These are phyloP conservation scores for Neoarthrinium moseri DNA, from an alignment of 2,329 filamentous ascomycete species.

Conservation along the genomic window DNA sequence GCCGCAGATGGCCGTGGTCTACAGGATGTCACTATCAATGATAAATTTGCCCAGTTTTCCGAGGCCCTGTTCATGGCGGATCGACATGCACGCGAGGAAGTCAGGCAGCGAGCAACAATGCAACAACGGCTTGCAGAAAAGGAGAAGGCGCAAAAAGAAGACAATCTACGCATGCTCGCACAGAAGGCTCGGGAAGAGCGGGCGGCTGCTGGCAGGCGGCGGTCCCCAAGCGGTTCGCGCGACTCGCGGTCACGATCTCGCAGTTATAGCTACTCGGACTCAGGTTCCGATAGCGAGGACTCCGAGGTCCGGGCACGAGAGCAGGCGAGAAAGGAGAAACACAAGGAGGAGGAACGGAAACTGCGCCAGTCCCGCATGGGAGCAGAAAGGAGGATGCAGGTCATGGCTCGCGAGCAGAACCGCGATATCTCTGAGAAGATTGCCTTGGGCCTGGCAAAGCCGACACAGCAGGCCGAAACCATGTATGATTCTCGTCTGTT, in stretches of 20 bases:
- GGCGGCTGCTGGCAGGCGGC: slow-evolving; percentile 49
- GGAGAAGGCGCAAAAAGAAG: slow-evolving; percentile 92
- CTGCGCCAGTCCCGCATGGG: slow-evolving; percentile 94
- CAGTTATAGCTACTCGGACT: slow-evolving; percentile 54
- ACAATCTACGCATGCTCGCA: slow-evolving; percentile 81
- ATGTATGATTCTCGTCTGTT: slow-evolving; percentile 98
- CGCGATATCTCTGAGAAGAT: slow-evolving; percentile 98
- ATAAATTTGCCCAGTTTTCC: slow-evolving; percentile 96
- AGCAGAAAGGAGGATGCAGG: slow-evolving; percentile 83
- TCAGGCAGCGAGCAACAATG: slow-evolving; percentile 89
- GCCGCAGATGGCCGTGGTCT: slow-evolving; percentile 89
- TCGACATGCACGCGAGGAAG: slow-evolving; percentile 90
- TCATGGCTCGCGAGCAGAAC: slow-evolving; percentile 92
- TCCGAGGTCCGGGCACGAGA: slow-evolving; percentile 75
- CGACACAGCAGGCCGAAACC: slow-evolving; percentile 83
- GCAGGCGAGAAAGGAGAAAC: slow-evolving; percentile 72
- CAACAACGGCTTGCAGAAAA: slow-evolving; percentile 95
- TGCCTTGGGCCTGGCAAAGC: slow-evolving; percentile 89
- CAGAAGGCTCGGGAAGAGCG: slow-evolving; percentile 90
- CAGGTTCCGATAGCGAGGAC: slow-evolving; percentile 59
- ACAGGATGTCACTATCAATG: slow-evolving; percentile 94
- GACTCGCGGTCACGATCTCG: slow-evolving; percentile 43
- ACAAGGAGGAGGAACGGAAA: slow-evolving; percentile 83
- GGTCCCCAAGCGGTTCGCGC: slow-evolving; percentile 38
- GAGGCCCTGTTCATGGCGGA: slow-evolving; percentile 95